Evolutionary conservation across 2,329 filamentous ascomycete species (phyloP).

Genomic region (Arthrobotrys megalospora): DNA sequence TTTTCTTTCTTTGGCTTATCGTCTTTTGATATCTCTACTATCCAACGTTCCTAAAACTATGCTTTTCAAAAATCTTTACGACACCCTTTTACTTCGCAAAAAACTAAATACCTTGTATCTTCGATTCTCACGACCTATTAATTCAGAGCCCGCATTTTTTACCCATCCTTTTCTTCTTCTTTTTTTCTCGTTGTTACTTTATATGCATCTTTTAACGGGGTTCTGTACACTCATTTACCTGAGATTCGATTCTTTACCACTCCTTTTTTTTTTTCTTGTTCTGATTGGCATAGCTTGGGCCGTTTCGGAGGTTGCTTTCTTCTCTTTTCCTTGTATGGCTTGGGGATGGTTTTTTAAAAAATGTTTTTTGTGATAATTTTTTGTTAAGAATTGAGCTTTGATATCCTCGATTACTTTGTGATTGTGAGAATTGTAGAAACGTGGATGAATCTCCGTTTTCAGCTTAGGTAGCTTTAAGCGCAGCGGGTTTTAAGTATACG

Average conservation of each 20-base stretch:
- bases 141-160: conserved; percentile 29
- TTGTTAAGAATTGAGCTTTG: conserved; percentile 43
- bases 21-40: conserved; percentile 16
- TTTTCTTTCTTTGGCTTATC: conserved; percentile 9
- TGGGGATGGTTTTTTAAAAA: conserved; percentile 23
- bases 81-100: neutral
- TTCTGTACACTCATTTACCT: conserved; percentile 25
- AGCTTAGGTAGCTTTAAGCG: too few relatives aligned
- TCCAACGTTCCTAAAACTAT: conserved; percentile 12
- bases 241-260: conserved; percentile 40
- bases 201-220: conserved; percentile 10
- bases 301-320: conserved; percentile 32
- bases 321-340: conserved; percentile 6
- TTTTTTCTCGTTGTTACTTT: neutral
- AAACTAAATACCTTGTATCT: neutral
- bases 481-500: neutral
- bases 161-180: neutral
- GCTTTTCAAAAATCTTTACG: conserved; percentile 19
- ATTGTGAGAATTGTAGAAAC: neutral
- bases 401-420: conserved; percentile 14
- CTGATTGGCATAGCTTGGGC: conserved; percentile 36
- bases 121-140: conserved; percentile 24
- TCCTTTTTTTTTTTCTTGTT: conserved; percentile 29
- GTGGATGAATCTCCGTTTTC: neutral
- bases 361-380: conserved; percentile 15